These are phyloP conservation scores for Gossypium thurberi DNA, from an alignment of 345 rosid species.

Conservation along the genomic window DNA sequence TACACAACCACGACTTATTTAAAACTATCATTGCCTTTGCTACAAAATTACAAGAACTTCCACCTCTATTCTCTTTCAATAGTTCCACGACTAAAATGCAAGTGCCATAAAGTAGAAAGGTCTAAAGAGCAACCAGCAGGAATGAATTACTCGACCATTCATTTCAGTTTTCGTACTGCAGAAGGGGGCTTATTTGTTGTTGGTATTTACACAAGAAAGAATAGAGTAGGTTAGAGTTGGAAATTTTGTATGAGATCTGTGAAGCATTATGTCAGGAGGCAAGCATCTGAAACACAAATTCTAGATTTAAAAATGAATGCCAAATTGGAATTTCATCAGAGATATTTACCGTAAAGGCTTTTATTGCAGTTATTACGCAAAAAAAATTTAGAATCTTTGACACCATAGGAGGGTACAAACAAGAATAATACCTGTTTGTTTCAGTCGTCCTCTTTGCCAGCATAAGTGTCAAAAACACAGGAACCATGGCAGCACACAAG, in stretches of 20 bases:
- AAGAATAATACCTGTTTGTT: slow-evolving; percentile 48
- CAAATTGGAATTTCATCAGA: not conserved
- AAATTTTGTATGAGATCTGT: not conserved
- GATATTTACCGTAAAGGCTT: not conserved
- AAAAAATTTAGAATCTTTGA: not conserved
- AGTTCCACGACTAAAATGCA: not conserved
- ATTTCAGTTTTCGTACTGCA: not conserved
- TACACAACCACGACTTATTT: not conserved
- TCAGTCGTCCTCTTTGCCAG: slow-evolving; percentile 71
- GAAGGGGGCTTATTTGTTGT: not conserved
- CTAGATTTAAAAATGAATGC: not conserved
- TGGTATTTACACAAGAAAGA: not conserved
- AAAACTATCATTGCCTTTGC: not conserved
- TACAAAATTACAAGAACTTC: not conserved
- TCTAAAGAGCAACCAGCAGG: not conserved
- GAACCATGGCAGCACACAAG: slow-evolving; percentile 93
- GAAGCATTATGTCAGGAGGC: not conserved
- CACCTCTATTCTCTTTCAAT: not conserved
- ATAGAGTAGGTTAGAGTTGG: not conserved
- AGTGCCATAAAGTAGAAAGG: not conserved
- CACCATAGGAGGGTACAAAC: not conserved
- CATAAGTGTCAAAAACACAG: slow-evolving; percentile 81
- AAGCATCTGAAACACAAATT: not conserved
- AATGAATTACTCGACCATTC: not conserved
- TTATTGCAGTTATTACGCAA: not conserved